Percentiles rank a stretch among this genome's conserved stretches.
Evolutionary conservation across 768 basidiomycete species (phyloP).

Genomic region (Leccinum subtestaceum): DNA sequence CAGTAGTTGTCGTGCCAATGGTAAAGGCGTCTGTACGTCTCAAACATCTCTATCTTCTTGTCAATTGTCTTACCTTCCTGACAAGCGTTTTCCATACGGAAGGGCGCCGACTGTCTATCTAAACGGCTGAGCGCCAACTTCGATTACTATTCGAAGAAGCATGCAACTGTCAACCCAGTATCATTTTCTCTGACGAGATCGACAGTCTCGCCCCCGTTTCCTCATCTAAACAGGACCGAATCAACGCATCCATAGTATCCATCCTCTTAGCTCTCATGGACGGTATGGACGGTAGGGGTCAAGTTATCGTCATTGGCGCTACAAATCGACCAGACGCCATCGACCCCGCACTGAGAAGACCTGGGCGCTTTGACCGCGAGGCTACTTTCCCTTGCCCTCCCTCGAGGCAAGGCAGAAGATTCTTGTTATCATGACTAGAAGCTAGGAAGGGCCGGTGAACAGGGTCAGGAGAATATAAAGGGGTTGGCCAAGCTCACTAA

Average conservation of each 20-base stretch:
- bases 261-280: conserved; percentile 97
- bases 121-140: conserved; percentile 96
- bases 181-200: conserved; percentile 99
- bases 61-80: neutral
- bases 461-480: conserved; percentile 46
- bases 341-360: conserved; percentile 90
- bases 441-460: conserved; percentile 73
- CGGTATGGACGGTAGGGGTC: conserved; percentile 97
- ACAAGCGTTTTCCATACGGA: conserved; percentile 98
- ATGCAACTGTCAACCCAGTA: conserved; percentile 84
- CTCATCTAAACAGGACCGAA: conserved; percentile 98
- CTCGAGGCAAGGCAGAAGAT: conserved; percentile 88
- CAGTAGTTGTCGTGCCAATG: conserved; percentile 85
- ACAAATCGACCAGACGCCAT: conserved; percentile 98
- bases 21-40: conserved; percentile 82
- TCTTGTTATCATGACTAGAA: conserved; percentile 81
- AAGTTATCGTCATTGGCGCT: conserved; percentile 96
- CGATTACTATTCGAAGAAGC: conserved; percentile 96
- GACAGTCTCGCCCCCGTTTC: conserved; percentile 97
- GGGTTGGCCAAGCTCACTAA: conserved; percentile 89
- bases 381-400: conserved; percentile 92
- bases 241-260: conserved; percentile 95
- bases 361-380: conserved; percentile 95
- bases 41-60: neutral
- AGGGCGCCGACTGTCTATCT: conserved; percentile 95